phyloP scores from a whole-genome alignment of 2,329 filamentous ascomycete genomes.

The Cercospora zeae-maydis region DNA sequence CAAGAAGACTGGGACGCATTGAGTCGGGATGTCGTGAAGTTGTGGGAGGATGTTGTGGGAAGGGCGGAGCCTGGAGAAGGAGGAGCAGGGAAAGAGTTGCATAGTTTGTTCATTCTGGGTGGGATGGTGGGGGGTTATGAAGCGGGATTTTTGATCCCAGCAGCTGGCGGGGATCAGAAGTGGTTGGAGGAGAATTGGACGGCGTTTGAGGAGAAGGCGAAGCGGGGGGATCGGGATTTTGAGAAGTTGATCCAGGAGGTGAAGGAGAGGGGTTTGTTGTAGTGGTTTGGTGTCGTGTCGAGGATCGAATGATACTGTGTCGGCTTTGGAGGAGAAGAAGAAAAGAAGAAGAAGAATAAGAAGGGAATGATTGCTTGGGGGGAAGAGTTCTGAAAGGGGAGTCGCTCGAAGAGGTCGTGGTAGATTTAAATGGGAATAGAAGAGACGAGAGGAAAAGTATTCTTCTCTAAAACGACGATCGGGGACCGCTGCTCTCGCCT shows the following conservation, averaged over 20 bases:
- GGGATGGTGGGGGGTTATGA: slow-evolving; percentile 35
- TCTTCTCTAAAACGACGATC: no score
- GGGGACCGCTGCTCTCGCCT: no score
- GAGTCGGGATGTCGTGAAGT: slow-evolving; percentile 23
- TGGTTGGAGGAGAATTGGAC: slow-evolving; percentile 37
- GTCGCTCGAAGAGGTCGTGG: no score
- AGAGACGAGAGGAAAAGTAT: no score
- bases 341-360: no score
- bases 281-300: no score
- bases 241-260: slow-evolving; percentile 34
- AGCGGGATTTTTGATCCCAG: slow-evolving; percentile 32
- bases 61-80: neutral
- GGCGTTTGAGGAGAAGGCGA: slow-evolving; percentile 35
- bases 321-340: no score
- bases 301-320: no score
- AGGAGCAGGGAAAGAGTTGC: slow-evolving; percentile 18
- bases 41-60: slow-evolving; percentile 33
- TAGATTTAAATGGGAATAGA: no score
- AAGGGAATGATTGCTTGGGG: no score
- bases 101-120: slow-evolving; percentile 30
- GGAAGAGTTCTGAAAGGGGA: no score
- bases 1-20: slow-evolving; percentile 34
- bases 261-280: slow-evolving; percentile 31
- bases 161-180: slow-evolving; percentile 32
- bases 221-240: slow-evolving; percentile 37